phyloP scores from a whole-genome alignment of 176 grass and related monocot species.

The Carex littledalei region DNA sequence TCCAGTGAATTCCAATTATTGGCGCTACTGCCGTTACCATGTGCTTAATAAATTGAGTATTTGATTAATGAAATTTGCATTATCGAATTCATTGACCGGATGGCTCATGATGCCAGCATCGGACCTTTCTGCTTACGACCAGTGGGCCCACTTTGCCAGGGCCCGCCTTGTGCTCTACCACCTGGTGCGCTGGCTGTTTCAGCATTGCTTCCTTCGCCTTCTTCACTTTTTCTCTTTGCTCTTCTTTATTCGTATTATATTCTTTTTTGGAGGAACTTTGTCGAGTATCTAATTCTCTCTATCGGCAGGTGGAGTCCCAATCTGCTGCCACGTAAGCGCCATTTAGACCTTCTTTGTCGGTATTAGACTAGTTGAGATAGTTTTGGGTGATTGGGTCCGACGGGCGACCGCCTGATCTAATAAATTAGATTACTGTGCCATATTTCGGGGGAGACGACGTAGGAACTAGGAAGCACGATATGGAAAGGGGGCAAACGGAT shows the following conservation, averaged over 20 bases:
- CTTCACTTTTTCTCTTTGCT: background rate
- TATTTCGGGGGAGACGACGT: background rate
- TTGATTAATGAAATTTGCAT: too few relatives aligned
- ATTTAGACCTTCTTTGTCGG: background rate
- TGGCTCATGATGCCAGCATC: too few relatives aligned
- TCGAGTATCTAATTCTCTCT: background rate
- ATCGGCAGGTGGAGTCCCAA: background rate
- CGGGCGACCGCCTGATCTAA: background rate
- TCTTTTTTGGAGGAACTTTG: background rate
- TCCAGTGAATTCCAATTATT: too few relatives aligned
- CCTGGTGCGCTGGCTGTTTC: constrained; percentile 69
- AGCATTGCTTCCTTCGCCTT: constrained; percentile 22
- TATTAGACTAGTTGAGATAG: background rate
- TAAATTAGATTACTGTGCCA: background rate
- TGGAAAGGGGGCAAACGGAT: too few relatives aligned
- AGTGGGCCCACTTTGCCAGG: constrained; percentile 41
- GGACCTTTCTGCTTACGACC: background rate
- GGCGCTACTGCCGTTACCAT: too few relatives aligned
- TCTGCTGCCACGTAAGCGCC: background rate
- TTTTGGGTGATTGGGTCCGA: background rate
- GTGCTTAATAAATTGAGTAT: too few relatives aligned
- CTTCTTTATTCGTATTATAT: background rate
- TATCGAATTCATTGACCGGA: too few relatives aligned
- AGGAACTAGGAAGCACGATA: too few relatives aligned
- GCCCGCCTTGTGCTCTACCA: constrained; percentile 43